These are phyloP conservation scores for Thymus mandschuricus DNA, from an alignment of 257 asterid species.

Conservation along the genomic window DNA sequence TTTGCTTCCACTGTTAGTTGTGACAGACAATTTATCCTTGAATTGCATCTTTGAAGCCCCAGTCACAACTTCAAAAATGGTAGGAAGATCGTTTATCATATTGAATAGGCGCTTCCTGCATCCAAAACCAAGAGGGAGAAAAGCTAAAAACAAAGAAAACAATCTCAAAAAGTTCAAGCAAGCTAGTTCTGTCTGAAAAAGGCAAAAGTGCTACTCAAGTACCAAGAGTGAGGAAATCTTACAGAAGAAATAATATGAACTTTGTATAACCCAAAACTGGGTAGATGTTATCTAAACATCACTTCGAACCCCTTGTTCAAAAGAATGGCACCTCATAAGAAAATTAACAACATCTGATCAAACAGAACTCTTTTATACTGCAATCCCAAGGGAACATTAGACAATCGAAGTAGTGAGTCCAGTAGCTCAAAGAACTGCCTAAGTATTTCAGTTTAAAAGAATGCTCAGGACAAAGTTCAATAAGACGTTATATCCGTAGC, in stretches of 20 bases:
- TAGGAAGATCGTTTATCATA: constrained; percentile 82
- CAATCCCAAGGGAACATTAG: neutral
- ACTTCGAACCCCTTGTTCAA: constrained; percentile 28
- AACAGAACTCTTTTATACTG: constrained; percentile 14
- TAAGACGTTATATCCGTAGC: neutral
- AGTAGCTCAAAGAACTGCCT: constrained; percentile 13
- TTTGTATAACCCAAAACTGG: constrained; percentile 19
- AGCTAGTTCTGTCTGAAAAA: constrained; percentile 20
- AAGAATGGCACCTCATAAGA: constrained; percentile 32
- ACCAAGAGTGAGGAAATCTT: constrained; percentile 20
- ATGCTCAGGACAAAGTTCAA: neutral
- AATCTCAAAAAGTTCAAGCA: constrained; percentile 21
- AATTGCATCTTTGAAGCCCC: constrained; percentile 69
- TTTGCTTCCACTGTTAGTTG: constrained; percentile 62
- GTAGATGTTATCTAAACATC: constrained; percentile 32
- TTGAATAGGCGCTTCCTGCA: constrained; percentile 81
- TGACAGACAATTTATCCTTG: constrained; percentile 65
- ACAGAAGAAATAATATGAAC: constrained; percentile 24
- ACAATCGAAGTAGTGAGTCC: neutral
- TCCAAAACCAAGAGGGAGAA: constrained; percentile 26
- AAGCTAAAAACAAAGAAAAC: constrained; percentile 25
- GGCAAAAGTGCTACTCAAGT: constrained; percentile 7
- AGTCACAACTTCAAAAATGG: constrained; percentile 78
- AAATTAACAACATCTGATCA: constrained; percentile 24
- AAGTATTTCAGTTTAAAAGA: constrained; percentile 9